Percentiles rank a stretch among this genome's conserved stretches.
phyloP scores from a whole-genome alignment of 2,329 filamentous ascomycete species.

The Decorospora gaudefroyi region DNA sequence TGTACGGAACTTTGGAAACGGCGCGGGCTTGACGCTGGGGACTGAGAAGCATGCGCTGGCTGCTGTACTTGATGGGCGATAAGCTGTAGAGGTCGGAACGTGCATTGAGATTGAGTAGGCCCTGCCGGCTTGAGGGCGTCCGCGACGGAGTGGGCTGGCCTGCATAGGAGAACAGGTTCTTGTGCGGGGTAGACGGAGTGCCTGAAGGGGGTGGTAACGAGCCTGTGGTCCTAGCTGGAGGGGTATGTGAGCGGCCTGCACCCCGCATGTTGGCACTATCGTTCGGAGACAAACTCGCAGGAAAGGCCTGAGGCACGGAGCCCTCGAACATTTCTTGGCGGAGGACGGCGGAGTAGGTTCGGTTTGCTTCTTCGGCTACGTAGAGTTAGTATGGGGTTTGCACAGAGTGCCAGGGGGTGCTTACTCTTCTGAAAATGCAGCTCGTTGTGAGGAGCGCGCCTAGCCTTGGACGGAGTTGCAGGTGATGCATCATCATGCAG shows the following conservation, averaged over 20 bases:
- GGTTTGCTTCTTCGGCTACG: constrained; percentile 87
- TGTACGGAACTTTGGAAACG: constrained; percentile 96
- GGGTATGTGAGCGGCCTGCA: constrained; percentile 76
- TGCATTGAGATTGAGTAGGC: constrained; percentile 79
- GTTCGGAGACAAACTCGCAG: constrained; percentile 59
- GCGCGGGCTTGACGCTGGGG: constrained; percentile 85
- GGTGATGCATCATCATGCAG: constrained; percentile 92
- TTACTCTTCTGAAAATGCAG: constrained; percentile 87
- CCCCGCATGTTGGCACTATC: constrained; percentile 62
- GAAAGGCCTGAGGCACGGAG: constrained; percentile 79
- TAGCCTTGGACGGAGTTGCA: constrained; percentile 82
- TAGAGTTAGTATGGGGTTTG: constrained; percentile 17
- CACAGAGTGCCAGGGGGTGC: constrained; percentile 13
- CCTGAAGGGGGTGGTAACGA: constrained; percentile 71
- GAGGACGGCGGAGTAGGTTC: constrained; percentile 84
- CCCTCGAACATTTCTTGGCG: constrained; percentile 91
- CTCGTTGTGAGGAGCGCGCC: constrained; percentile 83
- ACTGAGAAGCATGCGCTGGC: constrained; percentile 89
- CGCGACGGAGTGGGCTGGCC: constrained; percentile 87
- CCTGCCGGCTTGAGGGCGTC: constrained; percentile 85
- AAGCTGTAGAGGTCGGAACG: constrained; percentile 93
- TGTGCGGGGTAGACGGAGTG: constrained; percentile 93
- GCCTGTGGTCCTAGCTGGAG: constrained; percentile 67
- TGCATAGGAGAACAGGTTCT: constrained; percentile 91
- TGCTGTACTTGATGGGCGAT: constrained; percentile 89